Evolutionary conservation across 805 yeast species (phyloP).

Genomic region (Yarrowia bubula): DNA sequence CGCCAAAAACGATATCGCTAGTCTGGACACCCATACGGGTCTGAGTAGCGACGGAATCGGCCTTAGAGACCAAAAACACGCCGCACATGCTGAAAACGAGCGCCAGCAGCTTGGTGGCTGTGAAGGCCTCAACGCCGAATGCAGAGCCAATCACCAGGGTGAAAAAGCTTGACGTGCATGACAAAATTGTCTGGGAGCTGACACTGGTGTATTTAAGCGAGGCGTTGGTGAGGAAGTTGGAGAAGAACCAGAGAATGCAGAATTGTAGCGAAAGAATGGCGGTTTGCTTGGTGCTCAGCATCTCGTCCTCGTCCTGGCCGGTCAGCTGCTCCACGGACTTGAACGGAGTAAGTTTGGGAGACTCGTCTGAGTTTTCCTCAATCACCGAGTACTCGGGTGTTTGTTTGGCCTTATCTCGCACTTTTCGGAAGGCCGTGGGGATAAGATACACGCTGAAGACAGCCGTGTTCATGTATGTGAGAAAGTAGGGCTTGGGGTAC

Average conservation of each 20-base stretch:
- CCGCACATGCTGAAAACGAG: constrained; percentile 73
- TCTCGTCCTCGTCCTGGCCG: constrained; percentile 18
- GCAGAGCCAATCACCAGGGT: constrained; percentile 79
- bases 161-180: constrained; percentile 91
- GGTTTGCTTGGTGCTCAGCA: constrained; percentile 54
- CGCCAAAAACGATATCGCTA: constrained; percentile 55
- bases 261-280: constrained; percentile 73
- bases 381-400: constrained; percentile 23
- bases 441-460: constrained; percentile 72
- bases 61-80: constrained; percentile 70
- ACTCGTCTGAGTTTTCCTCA: constrained; percentile 9
- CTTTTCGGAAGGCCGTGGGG: constrained; percentile 32
- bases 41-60: constrained; percentile 37
- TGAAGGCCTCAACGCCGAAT: constrained; percentile 68
- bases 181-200: constrained; percentile 87
- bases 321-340: constrained; percentile 24
- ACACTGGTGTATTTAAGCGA: constrained; percentile 86
- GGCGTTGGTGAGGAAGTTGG: constrained; percentile 86
- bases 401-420: neutral
- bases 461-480: constrained; percentile 88
- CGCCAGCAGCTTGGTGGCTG: constrained; percentile 63
- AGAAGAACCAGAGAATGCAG: constrained; percentile 83
- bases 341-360: constrained; percentile 9
- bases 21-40: constrained; percentile 8
- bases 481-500: constrained; percentile 86